Evolutionary conservation across 1,284 basidiomycete genomes (phyloP), one percentile per base, ranked within the genome.

Genomic region (Cryptococcus maquisensis): DNA sequence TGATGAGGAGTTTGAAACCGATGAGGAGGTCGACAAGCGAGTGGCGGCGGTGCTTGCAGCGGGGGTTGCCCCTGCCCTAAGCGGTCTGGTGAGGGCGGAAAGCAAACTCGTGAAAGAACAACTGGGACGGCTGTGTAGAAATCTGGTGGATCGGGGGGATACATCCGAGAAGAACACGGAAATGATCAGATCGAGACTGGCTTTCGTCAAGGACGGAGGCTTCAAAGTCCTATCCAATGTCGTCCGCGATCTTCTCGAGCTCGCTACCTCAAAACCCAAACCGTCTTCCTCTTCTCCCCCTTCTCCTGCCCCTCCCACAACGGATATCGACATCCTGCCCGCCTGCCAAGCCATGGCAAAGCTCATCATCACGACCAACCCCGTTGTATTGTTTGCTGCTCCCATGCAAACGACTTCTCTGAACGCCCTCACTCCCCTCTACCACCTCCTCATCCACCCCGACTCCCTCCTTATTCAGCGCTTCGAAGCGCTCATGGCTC

Each of bases 401-500:
- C 69, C 74, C 0, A 81, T 86, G 61, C 80, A 84, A 38, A 85
- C 86, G 2, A 83, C 83, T 2, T 80, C 87, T n/a, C 83, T 86
- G 64, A 89, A 94, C 69, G 84, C 85, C 4, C 84, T 95, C 52
- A 81, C 85, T 1, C 90, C 90, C 0, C 79, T 96, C 45, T 82
- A 86, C 1, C 72, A 83, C 32, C 78, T 94, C 51, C 79, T 96
- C 36, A 80, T 83, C 44, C 83, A 88, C 64, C 75, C 84, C 0
- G 79, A 82, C 0, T 82, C 90, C 1, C 84, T 77, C 26, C 81
- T 87, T 35, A 79, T 98, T 15, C 91, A 97, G 67, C 82, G 82
- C 43, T 98, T 98, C 67, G 95, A 98, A 73, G 84, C 86, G 3
- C 80, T 93, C 59, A 94, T 98, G 89, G 94, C 93, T 1, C 81